These are phyloP conservation scores for Jamesozyma spencerorum DNA, from an alignment of 805 yeast species.

Conservation along the genomic window DNA sequence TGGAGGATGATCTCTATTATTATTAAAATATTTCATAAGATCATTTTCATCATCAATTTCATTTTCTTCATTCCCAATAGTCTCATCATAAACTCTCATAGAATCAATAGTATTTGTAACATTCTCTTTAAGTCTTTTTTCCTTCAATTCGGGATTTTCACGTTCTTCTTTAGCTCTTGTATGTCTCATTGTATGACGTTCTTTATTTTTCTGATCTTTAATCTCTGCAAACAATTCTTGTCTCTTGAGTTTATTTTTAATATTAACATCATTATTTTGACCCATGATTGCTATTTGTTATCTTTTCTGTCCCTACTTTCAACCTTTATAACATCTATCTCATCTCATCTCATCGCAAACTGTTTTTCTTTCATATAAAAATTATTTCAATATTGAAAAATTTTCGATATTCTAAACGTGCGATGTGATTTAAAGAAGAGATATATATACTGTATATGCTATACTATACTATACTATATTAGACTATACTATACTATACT, in stretches of 20 bases:
- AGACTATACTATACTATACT: too few species aligned
- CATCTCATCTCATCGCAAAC: conserved; percentile 5
- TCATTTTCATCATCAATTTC: conserved; percentile 16
- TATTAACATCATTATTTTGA: conserved; percentile 34
- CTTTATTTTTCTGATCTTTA: conserved; percentile 66
- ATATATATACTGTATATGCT: background rate
- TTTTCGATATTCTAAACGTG: background rate
- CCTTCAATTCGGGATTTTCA: conserved; percentile 71
- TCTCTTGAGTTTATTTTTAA: conserved; percentile 71
- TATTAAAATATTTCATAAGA: conserved; percentile 31
- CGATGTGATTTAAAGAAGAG: background rate
- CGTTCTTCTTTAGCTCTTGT: conserved; percentile 82
- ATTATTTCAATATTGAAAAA: background rate
- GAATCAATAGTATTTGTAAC: conserved; percentile 76
- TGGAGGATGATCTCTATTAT: conserved; percentile 59
- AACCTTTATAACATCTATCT: background rate
- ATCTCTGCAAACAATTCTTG: conserved; percentile 67
- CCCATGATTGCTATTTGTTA: conserved; percentile 18
- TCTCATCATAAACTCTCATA: conserved; percentile 80
- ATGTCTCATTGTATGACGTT: conserved; percentile 67
- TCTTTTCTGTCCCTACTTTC: background rate
- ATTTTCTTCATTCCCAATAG: conserved; percentile 37
- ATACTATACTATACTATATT: background rate
- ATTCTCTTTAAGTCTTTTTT: conserved; percentile 67
- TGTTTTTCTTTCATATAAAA: background rate